These are phyloP conservation scores for Lentinula detonsa DNA, from an alignment of 768 basidiomycete genomes.

Conservation along the genomic window DNA sequence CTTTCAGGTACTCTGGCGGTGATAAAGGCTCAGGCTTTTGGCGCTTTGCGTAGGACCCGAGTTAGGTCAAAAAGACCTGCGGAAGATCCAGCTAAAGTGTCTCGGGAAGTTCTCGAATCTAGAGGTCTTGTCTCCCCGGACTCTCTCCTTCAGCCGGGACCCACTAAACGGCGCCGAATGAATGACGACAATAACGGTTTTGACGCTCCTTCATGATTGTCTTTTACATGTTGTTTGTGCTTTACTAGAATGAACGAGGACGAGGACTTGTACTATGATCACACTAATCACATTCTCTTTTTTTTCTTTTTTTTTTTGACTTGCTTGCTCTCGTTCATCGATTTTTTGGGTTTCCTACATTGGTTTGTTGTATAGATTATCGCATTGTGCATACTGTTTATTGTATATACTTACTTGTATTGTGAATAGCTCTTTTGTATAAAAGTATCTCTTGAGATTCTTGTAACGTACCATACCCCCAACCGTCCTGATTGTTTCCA, in stretches of 20 bases:
- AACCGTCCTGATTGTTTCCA: neutral
- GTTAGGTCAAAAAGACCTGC: constrained; percentile 71
- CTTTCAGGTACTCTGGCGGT: constrained; percentile 82
- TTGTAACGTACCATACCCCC: neutral
- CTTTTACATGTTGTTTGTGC: constrained; percentile 14
- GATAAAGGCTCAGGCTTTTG: constrained; percentile 88
- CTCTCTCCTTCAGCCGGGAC: constrained; percentile 15
- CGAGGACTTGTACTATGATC: neutral
- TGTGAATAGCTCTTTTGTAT: constrained; percentile 7
- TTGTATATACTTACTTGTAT: constrained; percentile 7
- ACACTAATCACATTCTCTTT: neutral
- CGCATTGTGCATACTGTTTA: constrained; percentile 3
- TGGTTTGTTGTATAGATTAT: constrained; percentile 4
- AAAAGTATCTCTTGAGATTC: neutral
- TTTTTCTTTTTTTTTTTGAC: neutral
- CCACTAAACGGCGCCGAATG: constrained; percentile 44
- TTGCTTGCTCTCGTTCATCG: neutral
- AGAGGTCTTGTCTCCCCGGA: constrained; percentile 54
- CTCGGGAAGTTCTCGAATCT: constrained; percentile 77
- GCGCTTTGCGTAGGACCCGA: constrained; percentile 74
- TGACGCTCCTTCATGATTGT: constrained; percentile 25
- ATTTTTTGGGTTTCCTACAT: constrained; percentile 3
- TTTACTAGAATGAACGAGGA: constrained; percentile 1
- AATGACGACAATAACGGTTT: constrained; percentile 45
- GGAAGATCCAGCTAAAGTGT: constrained; percentile 57